phyloP scores from a whole-genome alignment of 495 filamentous ascomycete species.

The Trichoderma gamsii region DNA sequence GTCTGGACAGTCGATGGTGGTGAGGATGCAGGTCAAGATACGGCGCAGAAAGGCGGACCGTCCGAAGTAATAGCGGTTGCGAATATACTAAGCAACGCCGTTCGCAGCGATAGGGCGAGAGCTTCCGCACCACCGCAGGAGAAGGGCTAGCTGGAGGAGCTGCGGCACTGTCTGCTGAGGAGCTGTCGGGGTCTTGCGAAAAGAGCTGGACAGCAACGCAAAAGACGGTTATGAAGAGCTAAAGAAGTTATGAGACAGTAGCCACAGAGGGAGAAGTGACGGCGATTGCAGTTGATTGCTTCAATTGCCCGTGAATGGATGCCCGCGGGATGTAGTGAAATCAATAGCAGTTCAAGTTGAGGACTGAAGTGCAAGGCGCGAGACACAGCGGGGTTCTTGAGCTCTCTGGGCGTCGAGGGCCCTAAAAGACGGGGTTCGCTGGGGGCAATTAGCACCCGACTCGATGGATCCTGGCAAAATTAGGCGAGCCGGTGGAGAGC shows the following conservation, averaged over 20 bases:
- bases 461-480: not conserved
- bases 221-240: not conserved
- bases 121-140: no score
- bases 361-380: not conserved
- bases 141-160: not conserved
- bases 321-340: not conserved
- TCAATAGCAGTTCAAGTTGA: not conserved
- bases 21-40: not conserved
- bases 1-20: not conserved
- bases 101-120: no score
- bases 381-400: conserved; percentile 9
- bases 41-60: no score
- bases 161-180: not conserved
- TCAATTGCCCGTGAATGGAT: not conserved
- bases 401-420: not conserved
- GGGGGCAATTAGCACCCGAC: not conserved
- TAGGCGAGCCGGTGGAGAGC: not conserved
- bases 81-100: no score
- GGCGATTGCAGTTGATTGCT: not conserved
- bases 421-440: not conserved
- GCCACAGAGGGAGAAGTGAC: not conserved
- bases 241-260: not conserved
- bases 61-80: no score
- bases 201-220: not conserved
- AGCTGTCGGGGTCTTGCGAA: not conserved